Evolutionary conservation across 2,329 filamentous ascomycete genomes (phyloP).

Genomic region (Arthroderma sp.): DNA sequence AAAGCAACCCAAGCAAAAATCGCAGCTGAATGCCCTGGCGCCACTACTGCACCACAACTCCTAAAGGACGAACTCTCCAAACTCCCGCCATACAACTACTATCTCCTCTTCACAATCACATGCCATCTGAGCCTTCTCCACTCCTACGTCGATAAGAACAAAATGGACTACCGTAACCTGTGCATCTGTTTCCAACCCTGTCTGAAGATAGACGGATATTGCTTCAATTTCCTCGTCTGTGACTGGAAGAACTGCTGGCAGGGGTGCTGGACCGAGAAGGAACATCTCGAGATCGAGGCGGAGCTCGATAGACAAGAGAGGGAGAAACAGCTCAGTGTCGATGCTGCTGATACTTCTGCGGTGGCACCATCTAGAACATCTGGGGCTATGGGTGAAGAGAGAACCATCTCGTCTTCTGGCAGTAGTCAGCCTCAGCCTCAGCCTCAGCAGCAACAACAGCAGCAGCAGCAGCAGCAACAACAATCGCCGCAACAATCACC

Average conservation of each 20-base stretch:
- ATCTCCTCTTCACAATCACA: conserved; percentile 91
- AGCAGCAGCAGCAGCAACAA: conserved; percentile 13
- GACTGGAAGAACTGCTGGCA: conserved; percentile 97
- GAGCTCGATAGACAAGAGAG: conserved; percentile 27
- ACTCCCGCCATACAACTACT: conserved; percentile 94
- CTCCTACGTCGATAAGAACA: conserved; percentile 88
- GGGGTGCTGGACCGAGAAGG: conserved; percentile 81
- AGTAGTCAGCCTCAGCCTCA: conserved; percentile 41
- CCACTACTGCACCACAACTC: conserved; percentile 69
- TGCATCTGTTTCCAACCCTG: conserved; percentile 96
- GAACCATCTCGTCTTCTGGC: conserved; percentile 53
- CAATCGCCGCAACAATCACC: conserved; percentile 8
- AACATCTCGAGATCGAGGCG: conserved; percentile 52
- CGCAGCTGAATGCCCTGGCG: conserved; percentile 63
- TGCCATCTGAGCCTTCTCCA: conserved; percentile 87
- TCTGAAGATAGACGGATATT: conserved; percentile 90
- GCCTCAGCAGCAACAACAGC: background rate
- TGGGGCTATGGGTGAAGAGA: conserved; percentile 36
- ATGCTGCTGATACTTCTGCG: background rate
- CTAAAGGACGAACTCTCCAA: conserved; percentile 86
- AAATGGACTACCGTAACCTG: conserved; percentile 93
- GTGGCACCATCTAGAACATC: conserved; percentile 8
- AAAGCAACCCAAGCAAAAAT: conserved; percentile 71
- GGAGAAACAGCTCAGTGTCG: conserved; percentile 10
- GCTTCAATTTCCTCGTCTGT: conserved; percentile 88